Conservation (phyloP, 352 stramenopile genomes). For the Globisporangium splendens region DNA sequence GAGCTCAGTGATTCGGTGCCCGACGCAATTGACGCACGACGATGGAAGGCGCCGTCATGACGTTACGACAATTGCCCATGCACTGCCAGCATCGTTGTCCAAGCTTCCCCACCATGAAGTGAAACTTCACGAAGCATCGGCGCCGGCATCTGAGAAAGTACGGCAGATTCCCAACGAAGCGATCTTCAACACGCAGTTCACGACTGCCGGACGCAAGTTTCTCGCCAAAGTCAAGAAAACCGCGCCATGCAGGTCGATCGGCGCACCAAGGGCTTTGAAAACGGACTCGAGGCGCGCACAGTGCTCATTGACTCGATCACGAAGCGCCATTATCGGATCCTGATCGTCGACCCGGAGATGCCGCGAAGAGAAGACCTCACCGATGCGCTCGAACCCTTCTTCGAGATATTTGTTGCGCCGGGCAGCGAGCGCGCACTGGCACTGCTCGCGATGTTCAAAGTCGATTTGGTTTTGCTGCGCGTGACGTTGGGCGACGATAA, state of each 20-base stretch:
- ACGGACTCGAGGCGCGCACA: constrained; percentile 36
- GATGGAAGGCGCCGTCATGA: background rate
- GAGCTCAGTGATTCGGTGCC: constrained; percentile 10
- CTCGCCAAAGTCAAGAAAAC: constrained; percentile 77
- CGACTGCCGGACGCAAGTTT: constrained; percentile 56
- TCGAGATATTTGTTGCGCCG: constrained; percentile 63
- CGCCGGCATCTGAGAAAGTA: background rate
- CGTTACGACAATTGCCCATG: too few species aligned
- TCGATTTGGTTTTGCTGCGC: constrained; percentile 57
- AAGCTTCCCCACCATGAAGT: background rate
- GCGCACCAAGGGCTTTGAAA: constrained; percentile 59
- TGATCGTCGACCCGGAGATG: constrained; percentile 65
- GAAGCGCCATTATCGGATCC: constrained; percentile 53
- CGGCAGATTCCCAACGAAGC: constrained; percentile 46
- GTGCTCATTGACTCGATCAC: constrained; percentile 54
- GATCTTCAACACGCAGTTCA: constrained; percentile 82
- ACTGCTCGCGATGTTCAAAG: constrained; percentile 57
- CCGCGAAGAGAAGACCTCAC: constrained; percentile 59
- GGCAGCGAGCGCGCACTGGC: constrained; percentile 61
- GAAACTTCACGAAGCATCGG: background rate
- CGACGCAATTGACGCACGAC: constrained; percentile 3
- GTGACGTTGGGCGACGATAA: constrained; percentile 57
- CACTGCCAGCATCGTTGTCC: too few species aligned
- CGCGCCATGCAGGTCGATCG: constrained; percentile 69
- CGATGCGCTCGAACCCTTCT: constrained; percentile 56